Evolutionary conservation across 2,329 filamentous ascomycete species (phyloP), one percentile per base, ranked within the genome.

Genomic region (Helotiales sp.): DNA sequence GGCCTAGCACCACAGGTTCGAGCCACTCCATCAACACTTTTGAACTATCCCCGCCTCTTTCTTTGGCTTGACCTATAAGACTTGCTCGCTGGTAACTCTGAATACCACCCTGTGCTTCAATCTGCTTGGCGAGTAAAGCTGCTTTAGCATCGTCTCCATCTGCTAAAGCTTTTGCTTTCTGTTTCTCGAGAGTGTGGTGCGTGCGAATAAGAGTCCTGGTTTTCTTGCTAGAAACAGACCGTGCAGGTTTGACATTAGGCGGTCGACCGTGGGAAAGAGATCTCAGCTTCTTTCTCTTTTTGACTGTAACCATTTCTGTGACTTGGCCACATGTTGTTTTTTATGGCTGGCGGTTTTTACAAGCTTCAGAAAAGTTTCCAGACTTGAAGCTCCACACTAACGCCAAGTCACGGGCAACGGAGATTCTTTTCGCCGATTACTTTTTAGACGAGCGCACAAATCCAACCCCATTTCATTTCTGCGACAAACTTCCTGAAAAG

Each of bases 41-140:
- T 13, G 85, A 88, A 52, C 84, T 88, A 70, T 89, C 86, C 15
- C 86, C 86, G 24, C 86, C 86, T 52, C 86, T 79, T 65, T 88
- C 85, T 56, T 77, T 77, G 52, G 83, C 80, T 69, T 89, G 86
- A 13, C 86, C 86, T 57, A 86, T 82, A n/a, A 89, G 76, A 70
- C 86, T 89, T 27, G 86, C 86, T 65, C 81, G 79, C 67, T 89
- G 86, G 63, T 89, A 89, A 54, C 77, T 78, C 52, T 83, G 76
- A 24, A 89, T 75, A 0, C 86, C 86, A 3, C 86, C 86, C 2
- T 86, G 72, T 3, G 77, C 76, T 34, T 79, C 72, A 46, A 89
- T 82, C 64, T 88, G 77, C 1, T 77, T 74, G 22, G 79, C 70
- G 19, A 87, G 73, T 1, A 72, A 69, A 4, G 73, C 72, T 36